These are phyloP conservation scores for Parmelia sp. DNA, from an alignment of 495 filamentous ascomycete genomes.

Conservation along the genomic window DNA sequence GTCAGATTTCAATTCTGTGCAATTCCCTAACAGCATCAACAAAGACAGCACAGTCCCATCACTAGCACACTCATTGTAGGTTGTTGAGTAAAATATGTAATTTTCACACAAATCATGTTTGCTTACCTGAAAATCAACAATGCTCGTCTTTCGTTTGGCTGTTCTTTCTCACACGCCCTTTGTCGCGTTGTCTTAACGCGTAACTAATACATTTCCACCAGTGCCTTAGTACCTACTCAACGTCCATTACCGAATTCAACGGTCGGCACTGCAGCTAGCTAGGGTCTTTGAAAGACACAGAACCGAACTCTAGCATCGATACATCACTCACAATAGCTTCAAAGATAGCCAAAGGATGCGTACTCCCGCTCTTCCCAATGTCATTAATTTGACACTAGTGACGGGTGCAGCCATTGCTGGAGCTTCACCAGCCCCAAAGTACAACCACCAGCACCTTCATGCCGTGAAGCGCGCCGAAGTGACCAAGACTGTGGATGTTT, in stretches of 20 bases:
- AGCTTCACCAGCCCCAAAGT: constrained; percentile 36
- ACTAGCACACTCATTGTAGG: neutral
- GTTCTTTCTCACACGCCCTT: neutral
- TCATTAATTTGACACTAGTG: constrained; percentile 37
- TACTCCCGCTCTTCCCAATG: constrained; percentile 11
- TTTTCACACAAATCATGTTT: neutral
- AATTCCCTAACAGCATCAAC: neutral
- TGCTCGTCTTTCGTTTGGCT: neutral
- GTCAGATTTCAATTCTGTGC: neutral
- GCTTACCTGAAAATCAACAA: neutral
- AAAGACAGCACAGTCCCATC: neutral
- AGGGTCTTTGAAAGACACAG: neutral
- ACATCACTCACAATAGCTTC: neutral
- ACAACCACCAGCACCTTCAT: constrained; percentile 36
- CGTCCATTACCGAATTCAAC: neutral
- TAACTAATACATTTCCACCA: neutral
- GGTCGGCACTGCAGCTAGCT: neutral
- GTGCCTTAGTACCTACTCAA: neutral
- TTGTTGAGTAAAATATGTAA: neutral
- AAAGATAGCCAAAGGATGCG: constrained; percentile 3
- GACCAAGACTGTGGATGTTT: constrained; percentile 32
- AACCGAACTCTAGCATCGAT: neutral
- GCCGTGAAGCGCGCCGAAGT: constrained; percentile 31
- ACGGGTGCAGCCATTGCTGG: constrained; percentile 42
- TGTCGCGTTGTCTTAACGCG: neutral